A percentile compares a stretch with the other conserved stretches of the same genome.
These are phyloP conservation scores for Mycena rosella DNA, from an alignment of 768 basidiomycete genomes.

Conservation along the genomic window DNA sequence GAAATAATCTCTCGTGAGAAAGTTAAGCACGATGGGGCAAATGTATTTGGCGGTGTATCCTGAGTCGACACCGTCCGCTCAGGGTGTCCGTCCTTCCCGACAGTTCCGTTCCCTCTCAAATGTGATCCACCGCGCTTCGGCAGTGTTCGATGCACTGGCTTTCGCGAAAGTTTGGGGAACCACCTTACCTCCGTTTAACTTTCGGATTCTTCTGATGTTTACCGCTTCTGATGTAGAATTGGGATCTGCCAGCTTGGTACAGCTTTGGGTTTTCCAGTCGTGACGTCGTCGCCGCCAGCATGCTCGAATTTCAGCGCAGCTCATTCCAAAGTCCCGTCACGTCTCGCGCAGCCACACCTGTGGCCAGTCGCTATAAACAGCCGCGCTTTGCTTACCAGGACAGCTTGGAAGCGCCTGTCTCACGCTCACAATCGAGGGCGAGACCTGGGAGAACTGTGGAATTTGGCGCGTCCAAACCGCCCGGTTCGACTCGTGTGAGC, in stretches of 20 bases:
- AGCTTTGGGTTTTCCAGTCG: too few species aligned
- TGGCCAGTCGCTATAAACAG: conserved; percentile 13
- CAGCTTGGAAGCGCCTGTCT: conserved; percentile 25
- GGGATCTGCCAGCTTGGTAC: too few species aligned
- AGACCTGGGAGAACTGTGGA: conserved; percentile 29
- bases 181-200: not conserved
- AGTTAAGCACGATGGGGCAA: not conserved
- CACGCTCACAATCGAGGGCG: conserved; percentile 30
- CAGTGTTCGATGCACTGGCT: too few species aligned
- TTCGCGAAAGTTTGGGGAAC: not conserved
- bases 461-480: not conserved
- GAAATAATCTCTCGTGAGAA: conserved; percentile 1
- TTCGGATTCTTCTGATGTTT: not conserved
- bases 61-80: too few species aligned
- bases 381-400: conserved; percentile 29
- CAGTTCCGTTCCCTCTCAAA: too few species aligned
- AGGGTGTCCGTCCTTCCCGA: too few species aligned
- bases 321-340: conserved; percentile 22
- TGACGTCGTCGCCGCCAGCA: too few species aligned
- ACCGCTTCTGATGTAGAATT: not conserved
- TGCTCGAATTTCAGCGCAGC: conserved; percentile 5
- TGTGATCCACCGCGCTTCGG: too few species aligned
- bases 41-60: too few species aligned
- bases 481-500: conserved; percentile 8
- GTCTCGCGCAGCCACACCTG: conserved; percentile 25